Conservation (phyloP, 2,329 filamentous ascomycete genomes). For the Alternaria sp. region DNA sequence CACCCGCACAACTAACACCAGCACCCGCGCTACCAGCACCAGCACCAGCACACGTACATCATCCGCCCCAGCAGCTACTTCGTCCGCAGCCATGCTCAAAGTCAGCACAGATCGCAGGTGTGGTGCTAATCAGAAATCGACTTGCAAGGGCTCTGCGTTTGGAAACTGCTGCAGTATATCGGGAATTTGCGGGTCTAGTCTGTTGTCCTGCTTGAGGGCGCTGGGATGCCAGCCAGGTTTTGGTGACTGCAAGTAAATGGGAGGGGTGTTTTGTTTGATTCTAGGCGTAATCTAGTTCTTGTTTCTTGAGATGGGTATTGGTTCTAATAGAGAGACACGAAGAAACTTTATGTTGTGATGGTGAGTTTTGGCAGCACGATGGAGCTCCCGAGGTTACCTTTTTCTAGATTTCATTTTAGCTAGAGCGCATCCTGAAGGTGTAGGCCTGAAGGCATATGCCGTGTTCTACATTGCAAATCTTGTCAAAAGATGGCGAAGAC, state of each 20-base stretch:
- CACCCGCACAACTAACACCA: not conserved
- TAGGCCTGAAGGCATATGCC: too few relatives aligned
- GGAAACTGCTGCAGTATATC: slow-evolving; percentile 9
- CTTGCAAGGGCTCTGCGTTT: slow-evolving; percentile 8
- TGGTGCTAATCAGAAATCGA: slow-evolving; percentile 8
- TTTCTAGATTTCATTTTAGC: too few relatives aligned
- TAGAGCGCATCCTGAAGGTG: too few relatives aligned
- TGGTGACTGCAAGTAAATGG: slow-evolving; percentile 5
- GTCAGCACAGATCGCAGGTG: slow-evolving; percentile 7
- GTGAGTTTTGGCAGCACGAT: too few relatives aligned
- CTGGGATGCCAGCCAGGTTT: slow-evolving; percentile 13
- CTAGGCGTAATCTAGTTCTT: too few relatives aligned
- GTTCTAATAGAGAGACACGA: too few relatives aligned
- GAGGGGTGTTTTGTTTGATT: too few relatives aligned
- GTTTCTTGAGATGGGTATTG: too few relatives aligned
- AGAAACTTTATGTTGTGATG: too few relatives aligned
- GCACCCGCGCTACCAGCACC: not conserved
- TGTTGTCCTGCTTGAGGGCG: slow-evolving; percentile 7
- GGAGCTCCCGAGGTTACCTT: too few relatives aligned
- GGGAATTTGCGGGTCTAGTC: slow-evolving; percentile 1
- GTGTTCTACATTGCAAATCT: too few relatives aligned
- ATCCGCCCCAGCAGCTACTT: slow-evolving; percentile 1
- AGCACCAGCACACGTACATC: slow-evolving; percentile 10
- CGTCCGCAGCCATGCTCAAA: not conserved
- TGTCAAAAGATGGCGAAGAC: too few relatives aligned